phyloP scores from a whole-genome alignment of 345 rosid genomes.

The Eucalyptus polybractea region DNA sequence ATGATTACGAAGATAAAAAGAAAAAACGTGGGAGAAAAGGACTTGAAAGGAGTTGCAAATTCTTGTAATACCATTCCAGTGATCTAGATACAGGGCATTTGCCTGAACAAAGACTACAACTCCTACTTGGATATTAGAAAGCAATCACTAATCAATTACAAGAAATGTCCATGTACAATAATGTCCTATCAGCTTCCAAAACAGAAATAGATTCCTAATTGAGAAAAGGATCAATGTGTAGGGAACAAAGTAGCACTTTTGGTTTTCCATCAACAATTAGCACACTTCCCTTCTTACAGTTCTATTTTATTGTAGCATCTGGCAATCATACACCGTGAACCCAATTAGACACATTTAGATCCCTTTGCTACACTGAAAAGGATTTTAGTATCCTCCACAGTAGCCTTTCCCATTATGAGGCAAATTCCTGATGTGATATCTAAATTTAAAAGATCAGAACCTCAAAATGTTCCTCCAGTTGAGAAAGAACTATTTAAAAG shows the following conservation, averaged over 20 bases:
- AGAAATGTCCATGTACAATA: neutral
- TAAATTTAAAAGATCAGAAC: neutral
- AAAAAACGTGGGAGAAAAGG: neutral
- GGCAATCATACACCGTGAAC: neutral
- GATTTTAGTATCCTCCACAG: neutral
- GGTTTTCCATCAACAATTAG: neutral
- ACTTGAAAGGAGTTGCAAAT: neutral
- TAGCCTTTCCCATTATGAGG: neutral
- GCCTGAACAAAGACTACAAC: neutral
- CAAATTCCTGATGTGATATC: neutral
- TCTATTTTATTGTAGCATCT: neutral
- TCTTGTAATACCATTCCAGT: neutral
- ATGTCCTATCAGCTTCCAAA: neutral
- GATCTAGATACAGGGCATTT: neutral
- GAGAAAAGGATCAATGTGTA: neutral
- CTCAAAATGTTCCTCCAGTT: neutral
- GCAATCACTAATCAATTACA: neutral
- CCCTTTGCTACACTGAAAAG: neutral
- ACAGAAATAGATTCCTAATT: neutral
- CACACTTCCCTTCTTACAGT: neutral
- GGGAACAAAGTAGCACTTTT: neutral
- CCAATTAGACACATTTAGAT: neutral
- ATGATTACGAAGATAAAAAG: neutral
- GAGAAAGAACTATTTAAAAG: neutral
- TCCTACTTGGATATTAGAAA: neutral